phyloP scores from a whole-genome alignment of 768 basidiomycete species.

The Phallus indusiatus region DNA sequence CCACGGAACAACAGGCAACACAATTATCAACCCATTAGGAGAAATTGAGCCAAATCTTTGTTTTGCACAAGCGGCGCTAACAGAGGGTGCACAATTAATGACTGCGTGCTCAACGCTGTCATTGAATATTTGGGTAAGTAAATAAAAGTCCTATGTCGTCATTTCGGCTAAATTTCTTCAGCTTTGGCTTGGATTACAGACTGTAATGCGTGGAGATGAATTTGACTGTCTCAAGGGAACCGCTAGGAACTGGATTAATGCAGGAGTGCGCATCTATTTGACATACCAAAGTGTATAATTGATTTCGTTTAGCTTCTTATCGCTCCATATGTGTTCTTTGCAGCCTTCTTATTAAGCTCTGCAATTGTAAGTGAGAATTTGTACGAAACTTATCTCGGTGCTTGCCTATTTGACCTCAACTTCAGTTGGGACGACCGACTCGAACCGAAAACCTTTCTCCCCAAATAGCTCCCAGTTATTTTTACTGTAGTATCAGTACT shows the following conservation, averaged over 20 bases:
- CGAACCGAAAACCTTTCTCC: not conserved
- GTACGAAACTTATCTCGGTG: not conserved
- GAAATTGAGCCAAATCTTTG: conserved; percentile 30
- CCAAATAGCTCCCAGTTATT: not conserved
- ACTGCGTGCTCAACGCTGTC: conserved; percentile 5
- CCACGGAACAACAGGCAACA: conserved; percentile 3
- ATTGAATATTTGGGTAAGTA: not conserved
- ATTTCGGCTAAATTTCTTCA: not conserved
- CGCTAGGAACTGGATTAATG: not conserved
- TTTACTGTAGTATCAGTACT: not conserved
- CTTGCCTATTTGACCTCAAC: not conserved
- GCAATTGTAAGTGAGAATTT: conserved; percentile 1
- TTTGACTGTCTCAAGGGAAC: too few species aligned
- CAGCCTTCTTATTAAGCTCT: not conserved
- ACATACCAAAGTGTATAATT: not conserved
- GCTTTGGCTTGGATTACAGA: conserved; percentile 3
- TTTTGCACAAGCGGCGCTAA: conserved; percentile 41
- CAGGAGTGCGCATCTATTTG: not conserved
- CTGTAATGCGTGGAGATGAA: not conserved
- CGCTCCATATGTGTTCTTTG: conserved; percentile 1
- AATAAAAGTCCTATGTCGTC: not conserved
- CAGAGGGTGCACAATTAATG: conserved; percentile 31
- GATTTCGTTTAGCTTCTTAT: conserved; percentile 1
- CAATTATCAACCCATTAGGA: conserved; percentile 11
- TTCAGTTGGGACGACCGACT: not conserved